phyloP scores from a whole-genome alignment of 495 filamentous ascomycete genomes.

The Podospora pseudopauciseta region DNA sequence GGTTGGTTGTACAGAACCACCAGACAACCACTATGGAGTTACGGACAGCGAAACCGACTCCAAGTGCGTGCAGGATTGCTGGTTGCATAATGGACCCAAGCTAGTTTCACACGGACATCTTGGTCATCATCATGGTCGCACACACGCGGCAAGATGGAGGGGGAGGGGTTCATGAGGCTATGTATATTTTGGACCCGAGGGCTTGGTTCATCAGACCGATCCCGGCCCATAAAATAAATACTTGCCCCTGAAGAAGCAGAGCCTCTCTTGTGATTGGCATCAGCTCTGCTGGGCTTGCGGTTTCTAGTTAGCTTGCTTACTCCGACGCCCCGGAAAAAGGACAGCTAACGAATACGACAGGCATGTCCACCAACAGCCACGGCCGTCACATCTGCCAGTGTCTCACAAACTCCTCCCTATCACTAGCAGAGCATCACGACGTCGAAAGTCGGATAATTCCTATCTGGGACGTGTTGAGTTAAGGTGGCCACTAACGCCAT shows the following conservation, averaged over 20 bases:
- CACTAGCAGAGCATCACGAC: not conserved
- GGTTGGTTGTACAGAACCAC: not conserved
- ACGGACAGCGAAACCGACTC: constrained; percentile 14
- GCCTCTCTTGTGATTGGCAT: not conserved
- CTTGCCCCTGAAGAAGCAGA: not conserved
- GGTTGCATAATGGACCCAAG: not conserved
- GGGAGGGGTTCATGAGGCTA: not conserved
- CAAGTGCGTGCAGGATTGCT: not conserved
- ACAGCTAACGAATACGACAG: not conserved
- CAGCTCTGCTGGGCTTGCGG: not conserved
- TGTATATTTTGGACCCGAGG: not conserved
- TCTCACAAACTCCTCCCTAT: not conserved
- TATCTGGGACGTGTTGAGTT: not conserved
- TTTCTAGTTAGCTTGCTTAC: not conserved
- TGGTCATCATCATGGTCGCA: not conserved
- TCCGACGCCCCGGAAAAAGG: not conserved
- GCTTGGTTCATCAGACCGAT: not conserved
- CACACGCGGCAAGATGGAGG: not conserved
- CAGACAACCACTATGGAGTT: constrained; percentile 9
- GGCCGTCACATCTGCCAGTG: not conserved
- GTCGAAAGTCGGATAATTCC: not conserved
- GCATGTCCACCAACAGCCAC: not conserved
- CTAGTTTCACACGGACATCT: not conserved
- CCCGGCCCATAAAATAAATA: not conserved
- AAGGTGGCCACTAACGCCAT: not conserved